Conservation (phyloP, 768 basidiomycete genomes). For the Collybia sordida region DNA sequence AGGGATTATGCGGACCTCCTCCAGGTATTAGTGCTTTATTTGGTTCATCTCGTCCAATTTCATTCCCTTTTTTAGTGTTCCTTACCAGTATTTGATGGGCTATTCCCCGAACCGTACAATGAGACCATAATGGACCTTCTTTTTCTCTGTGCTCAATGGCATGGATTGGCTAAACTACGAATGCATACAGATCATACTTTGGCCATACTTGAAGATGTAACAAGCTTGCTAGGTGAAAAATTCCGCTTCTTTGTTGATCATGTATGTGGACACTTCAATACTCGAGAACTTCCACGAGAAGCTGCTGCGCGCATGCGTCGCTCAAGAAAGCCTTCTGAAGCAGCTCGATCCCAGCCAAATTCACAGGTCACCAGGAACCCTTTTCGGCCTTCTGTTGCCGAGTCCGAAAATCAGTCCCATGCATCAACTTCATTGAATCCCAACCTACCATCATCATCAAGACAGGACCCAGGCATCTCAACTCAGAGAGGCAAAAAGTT, state of each 20-base stretch:
- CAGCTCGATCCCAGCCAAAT: no score
- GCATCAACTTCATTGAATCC: not conserved
- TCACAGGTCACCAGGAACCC: no score
- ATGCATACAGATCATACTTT: conserved; percentile 7
- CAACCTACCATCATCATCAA: not conserved
- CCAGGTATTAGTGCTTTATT: conserved; percentile 12
- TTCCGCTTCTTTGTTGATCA: conserved; percentile 20
- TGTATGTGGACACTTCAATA: not conserved
- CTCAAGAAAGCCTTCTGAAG: not conserved
- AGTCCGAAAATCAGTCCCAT: not conserved
- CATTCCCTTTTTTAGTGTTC: conserved; percentile 7
- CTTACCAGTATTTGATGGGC: conserved; percentile 8
- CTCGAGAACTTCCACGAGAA: not conserved
- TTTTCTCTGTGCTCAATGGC: conserved; percentile 26
- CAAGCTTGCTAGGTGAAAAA: conserved; percentile 16
- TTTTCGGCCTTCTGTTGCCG: not conserved
- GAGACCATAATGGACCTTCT: conserved; percentile 19
- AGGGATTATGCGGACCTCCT: conserved; percentile 29
- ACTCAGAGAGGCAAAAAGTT: not conserved
- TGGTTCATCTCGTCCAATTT: not conserved
- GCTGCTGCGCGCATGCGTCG: not conserved
- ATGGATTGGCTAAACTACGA: conserved; percentile 21
- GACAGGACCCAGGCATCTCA: not conserved
- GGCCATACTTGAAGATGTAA: conserved; percentile 12
- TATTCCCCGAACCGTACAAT: conserved; percentile 14